phyloP scores from a whole-genome alignment of 495 filamentous ascomycete species.

The Xylaria castorea region DNA sequence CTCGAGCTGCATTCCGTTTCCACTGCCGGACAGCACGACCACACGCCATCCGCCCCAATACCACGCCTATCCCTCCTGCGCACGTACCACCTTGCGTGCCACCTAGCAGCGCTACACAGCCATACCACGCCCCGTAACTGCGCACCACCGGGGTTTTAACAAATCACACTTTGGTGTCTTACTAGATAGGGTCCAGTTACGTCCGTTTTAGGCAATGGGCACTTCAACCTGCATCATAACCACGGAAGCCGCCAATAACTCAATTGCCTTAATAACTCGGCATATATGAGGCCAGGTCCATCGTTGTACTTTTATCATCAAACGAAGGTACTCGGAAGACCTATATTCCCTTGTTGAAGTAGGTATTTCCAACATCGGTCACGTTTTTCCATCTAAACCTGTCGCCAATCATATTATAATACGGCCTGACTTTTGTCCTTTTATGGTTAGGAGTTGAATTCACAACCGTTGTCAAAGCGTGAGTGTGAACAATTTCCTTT shows the following conservation, averaged over 20 bases:
- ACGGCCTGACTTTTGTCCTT: constrained; percentile 17
- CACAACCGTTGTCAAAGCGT: constrained; percentile 5
- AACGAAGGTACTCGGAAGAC: neutral
- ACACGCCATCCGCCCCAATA: constrained; percentile 5
- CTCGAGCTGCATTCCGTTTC: constrained; percentile 33
- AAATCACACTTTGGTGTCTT: constrained; percentile 14
- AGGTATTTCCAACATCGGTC: constrained; percentile 1
- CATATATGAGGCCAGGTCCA: neutral
- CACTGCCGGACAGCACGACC: constrained; percentile 26
- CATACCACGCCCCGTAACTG: neutral
- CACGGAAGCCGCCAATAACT: constrained; percentile 13
- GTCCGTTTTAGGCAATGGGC: constrained; percentile 31
- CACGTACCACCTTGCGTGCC: constrained; percentile 28
- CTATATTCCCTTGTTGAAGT: neutral
- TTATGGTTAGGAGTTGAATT: constrained; percentile 1
- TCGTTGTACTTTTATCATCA: neutral
- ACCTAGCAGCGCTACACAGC: constrained; percentile 7
- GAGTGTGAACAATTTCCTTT: constrained; percentile 5
- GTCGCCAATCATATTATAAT: constrained; percentile 8
- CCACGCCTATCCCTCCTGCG: constrained; percentile 10
- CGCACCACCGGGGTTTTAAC: neutral
- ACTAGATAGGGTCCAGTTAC: constrained; percentile 9
- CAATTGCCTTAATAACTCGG: neutral
- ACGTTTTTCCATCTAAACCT: neutral
- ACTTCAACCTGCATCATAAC: constrained; percentile 18